These are phyloP conservation scores for Didymella sp. DNA, from an alignment of 2,329 filamentous ascomycete genomes.

Conservation along the genomic window DNA sequence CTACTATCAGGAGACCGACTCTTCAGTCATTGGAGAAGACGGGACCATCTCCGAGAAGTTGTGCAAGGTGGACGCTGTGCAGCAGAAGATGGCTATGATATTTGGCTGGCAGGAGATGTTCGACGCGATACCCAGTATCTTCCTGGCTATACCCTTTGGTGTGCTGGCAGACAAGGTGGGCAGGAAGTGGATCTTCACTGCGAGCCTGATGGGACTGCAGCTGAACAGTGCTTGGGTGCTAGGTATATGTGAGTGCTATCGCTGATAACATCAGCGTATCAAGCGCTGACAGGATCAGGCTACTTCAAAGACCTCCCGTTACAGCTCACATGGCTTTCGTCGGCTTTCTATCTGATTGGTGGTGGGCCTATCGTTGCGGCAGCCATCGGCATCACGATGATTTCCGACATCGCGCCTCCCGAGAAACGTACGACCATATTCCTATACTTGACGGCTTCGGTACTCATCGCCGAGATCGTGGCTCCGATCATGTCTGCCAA, in stretches of 20 bases:
- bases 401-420: slow-evolving; percentile 58
- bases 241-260: slow-evolving; percentile 42
- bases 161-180: slow-evolving; percentile 58
- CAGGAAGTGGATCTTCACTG: slow-evolving; percentile 54
- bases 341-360: slow-evolving; percentile 54
- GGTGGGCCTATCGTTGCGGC: slow-evolving; percentile 57
- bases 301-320: slow-evolving; percentile 52
- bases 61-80: slow-evolving; percentile 59
- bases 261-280: too few species aligned
- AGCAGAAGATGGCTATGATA: slow-evolving; percentile 58
- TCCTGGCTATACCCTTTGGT: slow-evolving; percentile 59
- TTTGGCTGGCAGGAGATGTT: slow-evolving; percentile 60
- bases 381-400: slow-evolving; percentile 59
- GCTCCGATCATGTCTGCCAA: slow-evolving; percentile 43
- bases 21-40: slow-evolving; percentile 51
- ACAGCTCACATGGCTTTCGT: slow-evolving; percentile 58
- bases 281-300: slow-evolving; percentile 24
- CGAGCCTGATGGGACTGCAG: slow-evolving; percentile 54
- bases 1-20: slow-evolving; percentile 53
- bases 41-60: slow-evolving; percentile 56
- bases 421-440: slow-evolving; percentile 50
- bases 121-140: slow-evolving; percentile 52
- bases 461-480: slow-evolving; percentile 45
- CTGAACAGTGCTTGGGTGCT: slow-evolving; percentile 42
- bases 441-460: slow-evolving; percentile 38